These are phyloP conservation scores for Colletotrichum euphorbiae DNA, from an alignment of 2,329 filamentous ascomycete genomes.

Conservation along the genomic window DNA sequence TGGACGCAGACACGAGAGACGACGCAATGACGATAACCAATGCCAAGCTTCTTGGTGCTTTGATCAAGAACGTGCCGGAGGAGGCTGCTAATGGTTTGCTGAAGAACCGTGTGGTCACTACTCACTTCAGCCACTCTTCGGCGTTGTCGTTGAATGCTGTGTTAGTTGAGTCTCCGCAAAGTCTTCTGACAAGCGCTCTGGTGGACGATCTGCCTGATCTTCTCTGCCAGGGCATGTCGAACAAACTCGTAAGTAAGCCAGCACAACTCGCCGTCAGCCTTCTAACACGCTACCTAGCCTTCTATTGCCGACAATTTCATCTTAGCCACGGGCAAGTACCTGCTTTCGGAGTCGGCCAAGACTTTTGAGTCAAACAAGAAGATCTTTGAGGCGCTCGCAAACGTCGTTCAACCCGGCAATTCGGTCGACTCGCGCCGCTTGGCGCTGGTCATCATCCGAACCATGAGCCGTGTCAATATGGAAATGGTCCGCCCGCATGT, in stretches of 20 bases:
- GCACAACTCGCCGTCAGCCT: background rate
- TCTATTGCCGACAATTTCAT: conserved; percentile 90
- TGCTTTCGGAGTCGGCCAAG: conserved; percentile 76
- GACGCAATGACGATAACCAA: conserved; percentile 88
- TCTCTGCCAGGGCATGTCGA: conserved; percentile 82
- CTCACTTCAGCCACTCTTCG: conserved; percentile 80
- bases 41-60: conserved; percentile 87
- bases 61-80: conserved; percentile 85
- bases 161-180: conserved; percentile 80
- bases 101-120: conserved; percentile 82
- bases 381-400: conserved; percentile 82
- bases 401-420: conserved; percentile 80
- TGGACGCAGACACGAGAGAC: conserved; percentile 80
- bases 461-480: conserved; percentile 81
- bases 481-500: conserved; percentile 87
- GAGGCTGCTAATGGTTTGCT: conserved; percentile 72
- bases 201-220: conserved; percentile 80
- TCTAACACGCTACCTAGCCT: conserved; percentile 60
- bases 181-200: conserved; percentile 73
- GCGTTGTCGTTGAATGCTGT: conserved; percentile 90
- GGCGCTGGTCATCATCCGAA: conserved; percentile 87
- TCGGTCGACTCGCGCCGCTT: conserved; percentile 87
- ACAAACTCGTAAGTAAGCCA: conserved; percentile 73
- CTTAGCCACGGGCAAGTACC: conserved; percentile 89
- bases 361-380: conserved; percentile 81